Percentiles rank a stretch among this genome's conserved stretches.
phyloP scores from a whole-genome alignment of 208 protist species.

The Leishmania braziliensis region DNA sequence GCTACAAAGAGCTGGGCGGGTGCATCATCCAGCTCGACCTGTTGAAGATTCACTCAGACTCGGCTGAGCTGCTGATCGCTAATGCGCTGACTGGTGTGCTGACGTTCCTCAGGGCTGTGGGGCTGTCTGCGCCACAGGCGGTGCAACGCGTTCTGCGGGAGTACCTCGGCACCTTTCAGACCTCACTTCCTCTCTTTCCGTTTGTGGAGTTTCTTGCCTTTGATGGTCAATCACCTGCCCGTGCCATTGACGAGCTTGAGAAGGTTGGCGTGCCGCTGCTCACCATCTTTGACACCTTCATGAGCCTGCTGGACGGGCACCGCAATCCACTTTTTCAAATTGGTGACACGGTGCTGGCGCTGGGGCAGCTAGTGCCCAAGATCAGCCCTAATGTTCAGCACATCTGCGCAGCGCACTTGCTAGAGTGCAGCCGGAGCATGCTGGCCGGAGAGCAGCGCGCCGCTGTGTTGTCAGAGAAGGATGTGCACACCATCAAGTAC shows the following conservation, averaged over 20 bases:
- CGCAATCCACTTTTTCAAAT: constrained; percentile 35
- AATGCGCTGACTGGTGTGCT: constrained; percentile 53
- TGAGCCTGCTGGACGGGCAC: constrained; percentile 50
- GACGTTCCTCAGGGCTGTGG: constrained; percentile 57
- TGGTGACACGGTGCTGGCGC: constrained; percentile 38
- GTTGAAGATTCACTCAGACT: constrained; percentile 70
- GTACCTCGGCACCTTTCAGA: constrained; percentile 65
- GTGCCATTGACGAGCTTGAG: constrained; percentile 41
- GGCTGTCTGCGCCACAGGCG: constrained; percentile 47
- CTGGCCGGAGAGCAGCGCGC: constrained; percentile 48
- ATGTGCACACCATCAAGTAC: constrained; percentile 37
- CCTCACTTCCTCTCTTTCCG: constrained; percentile 61
- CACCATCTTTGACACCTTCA: constrained; percentile 55
- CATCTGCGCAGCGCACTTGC: constrained; percentile 56
- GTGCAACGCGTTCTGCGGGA: constrained; percentile 63
- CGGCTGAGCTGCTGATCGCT: constrained; percentile 43
- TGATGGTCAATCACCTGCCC: constrained; percentile 28
- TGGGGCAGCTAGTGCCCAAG: constrained; percentile 44
- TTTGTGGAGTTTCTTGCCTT: constrained; percentile 73
- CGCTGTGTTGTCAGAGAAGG: constrained; percentile 35
- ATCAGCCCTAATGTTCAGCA: constrained; percentile 40
- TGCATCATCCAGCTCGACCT: constrained; percentile 84
- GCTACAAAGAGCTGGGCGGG: constrained; percentile 68
- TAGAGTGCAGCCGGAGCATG: constrained; percentile 67
- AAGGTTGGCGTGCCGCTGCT: constrained; percentile 46